Base-by-base conservation (phyloP, 2,329 filamentous ascomycete genomes). In the Beauveria brongniartii region DNA sequence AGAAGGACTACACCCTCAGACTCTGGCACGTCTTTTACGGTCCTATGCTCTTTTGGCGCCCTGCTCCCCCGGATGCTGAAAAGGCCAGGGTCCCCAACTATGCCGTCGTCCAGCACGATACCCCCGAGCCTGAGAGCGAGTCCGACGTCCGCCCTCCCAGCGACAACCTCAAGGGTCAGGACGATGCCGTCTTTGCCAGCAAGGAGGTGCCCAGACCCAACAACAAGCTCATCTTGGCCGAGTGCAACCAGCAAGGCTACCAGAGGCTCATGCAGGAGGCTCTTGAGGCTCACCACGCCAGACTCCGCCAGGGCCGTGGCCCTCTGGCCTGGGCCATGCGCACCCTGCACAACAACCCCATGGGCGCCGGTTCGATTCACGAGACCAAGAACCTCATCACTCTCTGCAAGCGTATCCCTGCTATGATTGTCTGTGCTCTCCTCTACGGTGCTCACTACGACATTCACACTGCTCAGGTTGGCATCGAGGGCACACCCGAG, bases 251-350 rank as follows among this genome's bases (percentile, higher is more conserved):
- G 62, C 69, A 76, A 44, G 63, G 64, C 30, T 90, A 91, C 79
- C 80, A 87, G 72, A 77, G 86, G 64, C 78, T 89, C 59, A 70
- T 86, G 59, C 79, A 75, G 5, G 73, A 84, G 61, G 83, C 80
- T 8, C 77, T 86, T 62, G 79, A 78, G 22, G 79, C 75, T 51
- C 80, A 87, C 67, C 83, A 88, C 70, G 82, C 82, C 24, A 83
- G 83, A 67, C 84, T 93, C 59, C 75, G 82, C 61, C 77, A 82
- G 72, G 80, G 79, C 62, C 75, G 76, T 1, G 88, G 89, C 28
- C 88, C 87, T 55, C 79, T 93, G n/a, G 90, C 86, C 67, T 92
- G 90, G 90, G 90, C 88, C 43, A 90, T 93, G 87, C 88, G 90
- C 67, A 83, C 80, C 55, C 85, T 92, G 22, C 88, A 84, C 70